Conservation (phyloP, 352 stramenopile species). For the Globisporangium alternatum region DNA sequence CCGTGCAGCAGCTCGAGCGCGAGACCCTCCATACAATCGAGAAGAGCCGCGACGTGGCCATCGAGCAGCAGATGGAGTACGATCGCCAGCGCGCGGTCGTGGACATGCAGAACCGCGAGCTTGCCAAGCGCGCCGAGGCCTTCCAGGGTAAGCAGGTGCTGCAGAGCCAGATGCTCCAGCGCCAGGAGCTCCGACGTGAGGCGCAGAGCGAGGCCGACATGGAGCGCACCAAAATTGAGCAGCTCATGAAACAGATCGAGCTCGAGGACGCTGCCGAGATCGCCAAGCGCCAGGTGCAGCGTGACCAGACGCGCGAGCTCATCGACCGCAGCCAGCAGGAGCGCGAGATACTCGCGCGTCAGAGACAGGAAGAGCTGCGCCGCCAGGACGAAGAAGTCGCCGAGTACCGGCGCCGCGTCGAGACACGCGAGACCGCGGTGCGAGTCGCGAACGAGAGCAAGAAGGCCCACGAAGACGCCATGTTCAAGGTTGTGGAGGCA, state of each 20-base stretch:
- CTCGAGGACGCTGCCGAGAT: conserved; percentile 82
- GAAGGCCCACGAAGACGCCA: conserved; percentile 63
- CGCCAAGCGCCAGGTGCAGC: conserved; percentile 49
- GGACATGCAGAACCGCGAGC: conserved; percentile 56
- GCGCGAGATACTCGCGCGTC: conserved; percentile 26
- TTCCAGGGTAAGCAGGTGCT: conserved; percentile 66
- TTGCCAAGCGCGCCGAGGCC: conserved; percentile 63
- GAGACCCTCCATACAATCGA: conserved; percentile 75
- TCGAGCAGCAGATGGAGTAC: conserved; percentile 93
- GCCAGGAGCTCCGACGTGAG: conserved; percentile 59
- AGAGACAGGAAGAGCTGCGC: conserved; percentile 28
- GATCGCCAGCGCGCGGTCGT: conserved; percentile 81
- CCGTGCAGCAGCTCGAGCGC: conserved; percentile 87
- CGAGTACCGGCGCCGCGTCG: conserved; percentile 46
- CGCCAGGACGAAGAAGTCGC: conserved; percentile 46
- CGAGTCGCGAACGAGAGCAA: conserved; percentile 69
- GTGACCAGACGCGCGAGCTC: conserved; percentile 54
- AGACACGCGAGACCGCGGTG: conserved; percentile 38
- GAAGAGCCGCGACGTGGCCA: conserved; percentile 71
- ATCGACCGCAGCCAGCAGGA: conserved; percentile 51
- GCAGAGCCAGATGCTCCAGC: conserved; percentile 67
- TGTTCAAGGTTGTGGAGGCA: conserved; percentile 75
- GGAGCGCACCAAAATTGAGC: conserved; percentile 85
- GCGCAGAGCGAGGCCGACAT: conserved; percentile 61
- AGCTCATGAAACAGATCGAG: conserved; percentile 84